Conservation (phyloP, 2,329 filamentous ascomycete species). For the Cercospora nicotianae region DNA sequence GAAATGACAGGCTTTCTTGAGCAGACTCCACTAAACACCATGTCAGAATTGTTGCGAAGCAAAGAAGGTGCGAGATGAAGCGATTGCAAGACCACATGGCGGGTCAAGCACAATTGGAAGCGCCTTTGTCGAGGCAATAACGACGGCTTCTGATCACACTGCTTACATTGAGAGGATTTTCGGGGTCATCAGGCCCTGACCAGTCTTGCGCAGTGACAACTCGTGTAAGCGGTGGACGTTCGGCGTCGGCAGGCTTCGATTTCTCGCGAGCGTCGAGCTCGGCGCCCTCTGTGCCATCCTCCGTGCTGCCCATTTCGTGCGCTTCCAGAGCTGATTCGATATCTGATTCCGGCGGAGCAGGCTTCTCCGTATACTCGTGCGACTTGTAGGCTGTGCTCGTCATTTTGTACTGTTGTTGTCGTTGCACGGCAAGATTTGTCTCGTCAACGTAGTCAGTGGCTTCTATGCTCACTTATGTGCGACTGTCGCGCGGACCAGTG, state of each 20-base stretch:
- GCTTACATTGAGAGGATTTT: conserved; percentile 24
- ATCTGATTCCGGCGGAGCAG: conserved; percentile 6
- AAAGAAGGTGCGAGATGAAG: not conserved
- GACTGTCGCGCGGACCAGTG: not conserved
- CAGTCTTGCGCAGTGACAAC: conserved; percentile 30
- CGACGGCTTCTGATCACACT: not conserved
- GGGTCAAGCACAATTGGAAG: not conserved
- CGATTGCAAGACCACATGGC: not conserved
- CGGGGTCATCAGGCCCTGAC: conserved; percentile 31
- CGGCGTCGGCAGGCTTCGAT: not conserved
- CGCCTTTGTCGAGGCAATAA: not conserved
- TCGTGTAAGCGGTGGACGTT: conserved; percentile 5
- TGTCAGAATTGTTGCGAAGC: not conserved
- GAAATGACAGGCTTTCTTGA: conserved; percentile 24
- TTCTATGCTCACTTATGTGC: not conserved
- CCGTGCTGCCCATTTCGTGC: conserved; percentile 20
- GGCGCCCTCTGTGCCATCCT: conserved; percentile 10
- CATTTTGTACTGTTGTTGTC: not conserved
- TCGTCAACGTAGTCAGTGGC: not conserved
- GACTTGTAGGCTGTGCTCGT: not conserved
- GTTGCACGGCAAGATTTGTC: not conserved
- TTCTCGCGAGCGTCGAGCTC: conserved; percentile 27
- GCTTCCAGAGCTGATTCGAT: conserved; percentile 19
- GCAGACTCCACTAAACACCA: conserved; percentile 17
- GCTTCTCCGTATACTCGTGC: not conserved